Evolutionary conservation across 768 basidiomycete genomes (phyloP).

Genomic region (Galerina sulciceps): DNA sequence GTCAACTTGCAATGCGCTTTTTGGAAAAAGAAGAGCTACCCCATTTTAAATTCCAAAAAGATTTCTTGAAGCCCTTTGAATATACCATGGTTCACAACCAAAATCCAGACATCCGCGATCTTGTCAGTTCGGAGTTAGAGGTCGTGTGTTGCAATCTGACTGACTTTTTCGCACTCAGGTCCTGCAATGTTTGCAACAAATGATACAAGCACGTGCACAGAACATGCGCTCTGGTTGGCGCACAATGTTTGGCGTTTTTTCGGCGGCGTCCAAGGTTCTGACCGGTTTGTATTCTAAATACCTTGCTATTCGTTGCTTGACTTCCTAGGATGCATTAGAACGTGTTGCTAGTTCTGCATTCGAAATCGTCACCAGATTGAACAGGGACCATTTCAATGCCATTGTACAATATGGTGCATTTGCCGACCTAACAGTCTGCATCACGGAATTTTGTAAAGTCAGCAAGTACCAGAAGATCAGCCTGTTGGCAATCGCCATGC

Average conservation of each 20-base stretch:
- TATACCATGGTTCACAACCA: constrained; percentile 97
- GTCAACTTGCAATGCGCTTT: constrained; percentile 98
- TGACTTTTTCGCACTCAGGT: constrained; percentile 53
- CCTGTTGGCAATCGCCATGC: constrained; percentile 94
- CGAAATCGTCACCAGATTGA: constrained; percentile 91
- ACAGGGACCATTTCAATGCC: constrained; percentile 87
- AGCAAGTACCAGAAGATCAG: constrained; percentile 99
- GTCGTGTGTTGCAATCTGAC: neutral
- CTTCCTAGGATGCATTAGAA: constrained; percentile 50
- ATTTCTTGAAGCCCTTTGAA: constrained; percentile 97
- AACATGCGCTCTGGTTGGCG: constrained; percentile 99
- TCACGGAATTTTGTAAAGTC: constrained; percentile 99
- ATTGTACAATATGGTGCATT: constrained; percentile 95
- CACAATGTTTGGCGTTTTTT: constrained; percentile 99
- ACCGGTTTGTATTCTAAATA: constrained; percentile 60
- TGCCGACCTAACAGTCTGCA: constrained; percentile 94
- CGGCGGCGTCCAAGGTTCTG: constrained; percentile 90
- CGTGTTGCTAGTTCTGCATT: constrained; percentile 93
- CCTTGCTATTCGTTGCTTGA: neutral
- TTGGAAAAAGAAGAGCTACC: constrained; percentile 97
- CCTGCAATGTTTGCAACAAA: constrained; percentile 96
- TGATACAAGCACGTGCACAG: constrained; percentile 93
- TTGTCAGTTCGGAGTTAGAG: constrained; percentile 54
- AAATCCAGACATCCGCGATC: constrained; percentile 94
- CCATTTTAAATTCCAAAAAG: constrained; percentile 99